Evolutionary conservation across 768 basidiomycete genomes (phyloP).

Genomic region (Suillus luteus): DNA sequence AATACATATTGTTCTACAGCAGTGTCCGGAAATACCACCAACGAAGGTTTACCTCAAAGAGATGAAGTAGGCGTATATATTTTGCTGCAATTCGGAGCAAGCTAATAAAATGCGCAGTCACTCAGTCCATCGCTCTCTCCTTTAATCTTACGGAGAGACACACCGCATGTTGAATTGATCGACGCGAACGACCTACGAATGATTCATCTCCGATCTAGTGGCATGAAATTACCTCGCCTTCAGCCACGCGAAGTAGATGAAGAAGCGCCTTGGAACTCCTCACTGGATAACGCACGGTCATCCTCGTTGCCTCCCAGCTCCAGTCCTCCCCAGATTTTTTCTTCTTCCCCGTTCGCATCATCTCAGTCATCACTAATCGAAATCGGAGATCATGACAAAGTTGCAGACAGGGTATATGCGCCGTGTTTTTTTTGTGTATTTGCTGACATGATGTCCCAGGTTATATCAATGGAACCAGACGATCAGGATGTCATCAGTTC

Average conservation of each 20-base stretch:
- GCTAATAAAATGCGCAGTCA: not conserved
- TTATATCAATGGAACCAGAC: not conserved
- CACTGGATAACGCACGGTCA: slow-evolving; percentile 10
- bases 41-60: not conserved
- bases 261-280: not conserved
- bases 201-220: not conserved
- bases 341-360: slow-evolving; percentile 42
- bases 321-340: slow-evolving; percentile 46
- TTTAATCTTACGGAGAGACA: not conserved
- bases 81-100: not conserved
- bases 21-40: not conserved
- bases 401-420: slow-evolving; percentile 21
- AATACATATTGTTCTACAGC: not conserved
- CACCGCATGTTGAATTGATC: not conserved
- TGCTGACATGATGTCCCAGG: slow-evolving; percentile 2
- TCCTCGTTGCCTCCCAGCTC: slow-evolving; percentile 44
- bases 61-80: not conserved
- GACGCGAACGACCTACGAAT: not conserved
- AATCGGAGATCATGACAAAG: slow-evolving; percentile 9
- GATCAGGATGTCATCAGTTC: not conserved
- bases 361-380: slow-evolving; percentile 32
- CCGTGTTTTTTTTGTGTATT: not conserved
- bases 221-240: not conserved
- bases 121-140: not conserved
- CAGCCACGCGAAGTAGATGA: not conserved